Conservation (phyloP, 2,329 filamentous ascomycete species). For the Diplodia mutila region DNA sequence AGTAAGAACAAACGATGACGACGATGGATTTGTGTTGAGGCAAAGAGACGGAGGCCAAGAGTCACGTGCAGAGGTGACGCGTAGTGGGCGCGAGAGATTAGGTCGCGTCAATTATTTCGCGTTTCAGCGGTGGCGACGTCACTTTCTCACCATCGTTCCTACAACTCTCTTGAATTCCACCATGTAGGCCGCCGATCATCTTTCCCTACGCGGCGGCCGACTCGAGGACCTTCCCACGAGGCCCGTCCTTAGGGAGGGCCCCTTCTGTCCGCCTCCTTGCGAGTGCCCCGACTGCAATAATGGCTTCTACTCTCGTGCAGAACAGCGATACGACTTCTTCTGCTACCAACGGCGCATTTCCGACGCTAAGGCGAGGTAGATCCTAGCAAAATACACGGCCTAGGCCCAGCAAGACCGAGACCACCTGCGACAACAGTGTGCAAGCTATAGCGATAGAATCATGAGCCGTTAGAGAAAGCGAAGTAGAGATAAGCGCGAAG, state of each 20-base stretch:
- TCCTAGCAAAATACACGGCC: neutral
- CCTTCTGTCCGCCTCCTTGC: neutral
- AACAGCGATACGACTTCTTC: neutral
- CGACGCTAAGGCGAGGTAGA: neutral
- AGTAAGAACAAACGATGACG: too few species aligned
- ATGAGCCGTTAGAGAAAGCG: constrained; percentile 27
- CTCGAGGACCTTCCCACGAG: too few species aligned
- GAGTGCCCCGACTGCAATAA: neutral
- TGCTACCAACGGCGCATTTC: neutral
- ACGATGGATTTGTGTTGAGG: too few species aligned
- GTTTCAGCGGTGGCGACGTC: too few species aligned
- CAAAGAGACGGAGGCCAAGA: too few species aligned
- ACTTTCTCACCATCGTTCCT: too few species aligned
- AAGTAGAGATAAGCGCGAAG: constrained; percentile 21
- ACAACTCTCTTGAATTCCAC: too few species aligned
- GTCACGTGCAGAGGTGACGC: too few species aligned
- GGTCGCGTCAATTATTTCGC: too few species aligned
- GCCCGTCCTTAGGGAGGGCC: neutral
- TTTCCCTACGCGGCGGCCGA: too few species aligned
- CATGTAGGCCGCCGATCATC: too few species aligned
- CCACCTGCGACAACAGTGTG: constrained; percentile 8
- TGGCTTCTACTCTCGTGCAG: neutral
- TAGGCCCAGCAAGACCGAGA: constrained; percentile 2
- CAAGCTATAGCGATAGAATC: constrained; percentile 22
- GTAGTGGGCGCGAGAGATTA: too few species aligned